Base-by-base conservation (phyloP, 371 early-diverging fungal genomes). In the Mucor circinelloides region DNA sequence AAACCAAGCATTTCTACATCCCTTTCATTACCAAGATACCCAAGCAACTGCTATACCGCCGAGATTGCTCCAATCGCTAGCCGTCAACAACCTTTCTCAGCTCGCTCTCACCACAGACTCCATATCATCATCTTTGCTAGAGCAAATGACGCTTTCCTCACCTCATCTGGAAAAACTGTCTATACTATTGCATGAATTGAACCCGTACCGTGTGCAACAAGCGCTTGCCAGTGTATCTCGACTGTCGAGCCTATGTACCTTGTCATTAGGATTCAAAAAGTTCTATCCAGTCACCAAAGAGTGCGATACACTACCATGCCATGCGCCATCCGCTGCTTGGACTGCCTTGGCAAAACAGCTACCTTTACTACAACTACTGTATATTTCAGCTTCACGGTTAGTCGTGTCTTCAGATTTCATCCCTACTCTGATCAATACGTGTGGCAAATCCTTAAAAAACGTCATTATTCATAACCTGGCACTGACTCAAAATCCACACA, bases 401-500 rank as follows among this genome's bases (percentile, higher is more conserved):
- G 40, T 73, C 0, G 63, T 80, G 2, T 56, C 61, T 6, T 21
- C 58, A 23, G 66, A 75, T n/a, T 80, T 80, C 50, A 65, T 80
- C 21, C 58, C 69, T 12, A 67, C 63, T 7, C 27, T 82, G 9
- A 64, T 82, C 25, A 31, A 36, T 9, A 34, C 34, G 1, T 30
- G 58, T 12, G 59, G 57, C 21, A 58, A 50, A 0, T 31, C 40
- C 21, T 32, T 78, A 12, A 61, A 62, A 2, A 69, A 80, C 32
- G 64, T 77, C 32, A 75, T 83, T 70, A 69, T 83, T n/a, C 81
- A 83, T 57, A 75, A 74, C 19, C 56, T 80, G 44, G 67, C 68
- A 8, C 64, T 68, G 23, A 63, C 68, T 13, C 58, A 31, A 13
- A 23, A 42, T 12, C 9, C 60, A 4, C 34, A 13, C 23, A 27